phyloP scores from a whole-genome alignment of 148 eudicot genomes.

The Chenopodium quinoa region DNA sequence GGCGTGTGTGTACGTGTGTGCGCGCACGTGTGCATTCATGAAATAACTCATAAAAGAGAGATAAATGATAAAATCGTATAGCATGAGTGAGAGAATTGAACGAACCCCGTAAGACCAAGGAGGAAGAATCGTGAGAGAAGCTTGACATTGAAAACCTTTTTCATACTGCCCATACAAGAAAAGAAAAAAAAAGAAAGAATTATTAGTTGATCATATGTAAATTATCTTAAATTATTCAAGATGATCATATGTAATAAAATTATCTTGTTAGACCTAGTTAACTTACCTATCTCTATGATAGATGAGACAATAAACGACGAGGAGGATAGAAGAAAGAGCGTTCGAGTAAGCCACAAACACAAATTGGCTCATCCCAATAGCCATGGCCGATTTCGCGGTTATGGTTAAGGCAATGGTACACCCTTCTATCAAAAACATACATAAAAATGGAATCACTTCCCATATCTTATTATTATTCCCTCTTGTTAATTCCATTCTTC shows the following conservation, averaged over 20 bases:
- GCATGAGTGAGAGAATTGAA: not conserved
- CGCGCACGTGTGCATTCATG: conserved; percentile 2
- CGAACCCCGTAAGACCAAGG: conserved; percentile 77
- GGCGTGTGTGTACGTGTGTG: not conserved
- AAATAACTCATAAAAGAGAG: not conserved
- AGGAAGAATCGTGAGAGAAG: conserved; percentile 50
- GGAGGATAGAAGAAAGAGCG: conserved; percentile 57
- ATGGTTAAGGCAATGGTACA: conserved; percentile 65
- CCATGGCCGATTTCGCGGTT: conserved; percentile 55
- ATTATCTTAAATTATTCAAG: not conserved
- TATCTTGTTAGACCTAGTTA: not conserved
- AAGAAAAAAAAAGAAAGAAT: not conserved
- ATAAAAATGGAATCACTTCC: conserved; percentile 37
- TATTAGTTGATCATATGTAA: not conserved
- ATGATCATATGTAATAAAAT: not conserved
- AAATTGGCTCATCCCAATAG: conserved; percentile 64
- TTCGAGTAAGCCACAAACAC: conserved; percentile 80
- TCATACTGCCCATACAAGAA: conserved; percentile 26
- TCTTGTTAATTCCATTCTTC: conserved; percentile 5
- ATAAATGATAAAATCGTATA: not conserved
- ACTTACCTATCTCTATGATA: conserved; percentile 46
- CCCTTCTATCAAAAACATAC: conserved; percentile 61
- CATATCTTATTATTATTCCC: conserved; percentile 19
- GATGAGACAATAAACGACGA: conserved; percentile 46
- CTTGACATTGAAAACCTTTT: conserved; percentile 35